A percentile compares a stretch with the other conserved stretches of the same genome.
Conservation (phyloP, 2,329 filamentous ascomycete species). For the Xylariaceae sp. region DNA sequence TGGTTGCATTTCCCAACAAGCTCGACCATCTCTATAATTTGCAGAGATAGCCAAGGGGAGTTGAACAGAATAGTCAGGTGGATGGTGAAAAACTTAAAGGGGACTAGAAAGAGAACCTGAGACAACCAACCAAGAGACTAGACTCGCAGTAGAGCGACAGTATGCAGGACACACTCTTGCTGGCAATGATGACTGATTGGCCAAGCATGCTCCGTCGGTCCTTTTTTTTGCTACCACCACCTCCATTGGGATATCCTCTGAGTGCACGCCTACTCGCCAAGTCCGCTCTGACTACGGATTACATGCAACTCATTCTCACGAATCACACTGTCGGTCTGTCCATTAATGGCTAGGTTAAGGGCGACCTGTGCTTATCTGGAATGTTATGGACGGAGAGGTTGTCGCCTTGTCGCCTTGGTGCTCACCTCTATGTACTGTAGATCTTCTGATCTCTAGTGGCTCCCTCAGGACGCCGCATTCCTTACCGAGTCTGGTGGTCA, state of each 20-base stretch:
- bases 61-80: slow-evolving; percentile 10
- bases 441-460: no score
- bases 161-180: not conserved
- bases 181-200: slow-evolving; percentile 9
- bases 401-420: no score
- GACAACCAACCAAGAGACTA: slow-evolving; percentile 4
- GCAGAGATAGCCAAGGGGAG: not conserved
- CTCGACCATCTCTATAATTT: not conserved
- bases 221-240: slow-evolving; percentile 8
- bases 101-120: not conserved
- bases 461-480: not conserved
- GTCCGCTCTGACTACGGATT: slow-evolving; percentile 2
- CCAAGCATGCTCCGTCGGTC: not conserved
- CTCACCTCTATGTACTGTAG: no score
- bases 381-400: no score
- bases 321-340: slow-evolving; percentile 2
- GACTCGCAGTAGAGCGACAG: not conserved
- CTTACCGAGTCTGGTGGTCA: not conserved
- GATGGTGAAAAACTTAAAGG: slow-evolving; percentile 4
- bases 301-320: slow-evolving; percentile 6
- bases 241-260: not conserved
- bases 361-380: not conserved
- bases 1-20: not conserved
- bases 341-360: not conserved
- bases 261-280: slow-evolving; percentile 6